A percentile compares a stretch with the other conserved stretches of the same genome.
Conservation (phyloP, 495 filamentous ascomycete genomes). For the Massariosphaeria phaeospora region DNA sequence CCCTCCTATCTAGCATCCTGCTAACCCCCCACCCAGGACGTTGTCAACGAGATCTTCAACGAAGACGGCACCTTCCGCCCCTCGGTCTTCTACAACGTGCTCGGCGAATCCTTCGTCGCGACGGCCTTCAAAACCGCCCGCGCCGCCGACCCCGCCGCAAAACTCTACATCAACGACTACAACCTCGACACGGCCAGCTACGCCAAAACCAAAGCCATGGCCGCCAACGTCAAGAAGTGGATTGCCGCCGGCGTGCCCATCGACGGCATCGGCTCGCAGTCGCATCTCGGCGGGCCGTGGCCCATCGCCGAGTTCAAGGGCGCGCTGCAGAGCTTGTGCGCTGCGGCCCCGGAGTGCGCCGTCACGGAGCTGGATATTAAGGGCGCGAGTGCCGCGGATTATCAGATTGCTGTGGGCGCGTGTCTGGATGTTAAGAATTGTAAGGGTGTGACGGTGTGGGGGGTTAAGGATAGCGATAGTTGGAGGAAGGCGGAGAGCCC, state of each 20-base stretch:
- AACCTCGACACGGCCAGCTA: slow-evolving; percentile 47
- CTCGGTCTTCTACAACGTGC: slow-evolving; percentile 55
- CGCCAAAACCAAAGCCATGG: slow-evolving; percentile 59
- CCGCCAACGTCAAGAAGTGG: slow-evolving; percentile 62
- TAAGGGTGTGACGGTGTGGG: slow-evolving; percentile 73
- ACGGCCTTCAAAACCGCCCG: slow-evolving; percentile 60
- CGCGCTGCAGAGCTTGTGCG: slow-evolving; percentile 54
- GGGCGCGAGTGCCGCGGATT: slow-evolving; percentile 54
- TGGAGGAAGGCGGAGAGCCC: slow-evolving; percentile 59
- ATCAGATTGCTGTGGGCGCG: slow-evolving; percentile 57
- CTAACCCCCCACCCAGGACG: slow-evolving; percentile 44
- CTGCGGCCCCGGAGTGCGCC: slow-evolving; percentile 52
- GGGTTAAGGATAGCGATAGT: slow-evolving; percentile 59
- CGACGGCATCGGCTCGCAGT: slow-evolving; percentile 68
- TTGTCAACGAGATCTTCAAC: slow-evolving; percentile 64
- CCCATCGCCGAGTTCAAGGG: slow-evolving; percentile 41
- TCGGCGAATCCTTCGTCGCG: slow-evolving; percentile 52
- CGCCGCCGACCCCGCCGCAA: slow-evolving; percentile 52
- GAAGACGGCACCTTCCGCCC: slow-evolving; percentile 55
- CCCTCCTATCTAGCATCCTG: background rate
- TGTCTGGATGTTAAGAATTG: slow-evolving; percentile 60
- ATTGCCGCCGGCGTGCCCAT: slow-evolving; percentile 61
- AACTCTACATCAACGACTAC: slow-evolving; percentile 68
- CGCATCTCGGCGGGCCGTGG: slow-evolving; percentile 54
- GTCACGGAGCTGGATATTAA: slow-evolving; percentile 65